A percentile compares a stretch with the other conserved stretches of the same genome.
Evolutionary conservation across 805 yeast species (phyloP).

Genomic region (Candida sithepensis): DNA sequence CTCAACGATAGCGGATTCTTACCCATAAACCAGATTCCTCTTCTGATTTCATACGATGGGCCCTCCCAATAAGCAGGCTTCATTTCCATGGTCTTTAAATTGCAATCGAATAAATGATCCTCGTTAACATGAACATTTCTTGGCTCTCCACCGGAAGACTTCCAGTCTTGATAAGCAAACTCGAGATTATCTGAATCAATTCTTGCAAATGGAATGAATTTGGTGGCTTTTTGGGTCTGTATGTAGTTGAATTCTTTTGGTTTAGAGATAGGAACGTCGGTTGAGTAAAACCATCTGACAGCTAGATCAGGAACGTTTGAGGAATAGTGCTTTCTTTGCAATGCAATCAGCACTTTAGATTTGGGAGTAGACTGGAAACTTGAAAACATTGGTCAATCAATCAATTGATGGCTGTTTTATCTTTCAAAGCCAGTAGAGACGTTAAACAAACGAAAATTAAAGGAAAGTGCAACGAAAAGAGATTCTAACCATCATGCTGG

Average conservation of each 20-base stretch:
- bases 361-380: neutral
- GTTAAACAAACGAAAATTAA: too few relatives aligned
- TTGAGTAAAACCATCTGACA: conserved; percentile 75
- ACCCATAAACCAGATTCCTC: conserved; percentile 81
- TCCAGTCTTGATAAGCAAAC: conserved; percentile 33
- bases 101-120: conserved; percentile 74
- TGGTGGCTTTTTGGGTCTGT: conserved; percentile 47
- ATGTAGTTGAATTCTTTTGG: conserved; percentile 58
- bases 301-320: conserved; percentile 3
- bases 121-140: conserved; percentile 63
- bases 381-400: neutral
- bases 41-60: conserved; percentile 72
- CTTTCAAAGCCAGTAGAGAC: too few relatives aligned
- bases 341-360: neutral
- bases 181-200: conserved; percentile 66
- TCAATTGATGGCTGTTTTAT: too few relatives aligned
- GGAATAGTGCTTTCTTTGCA: conserved; percentile 1
- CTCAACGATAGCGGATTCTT: conserved; percentile 51
- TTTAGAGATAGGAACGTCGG: conserved; percentile 68
- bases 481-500: too few relatives aligned
- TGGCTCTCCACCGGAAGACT: conserved; percentile 1
- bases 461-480: neutral
- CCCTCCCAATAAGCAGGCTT: conserved; percentile 86
- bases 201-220: conserved; percentile 64
- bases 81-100: conserved; percentile 50